Base-by-base conservation (phyloP, 345 rosid genomes). In the Eucalyptus pauciflora region DNA sequence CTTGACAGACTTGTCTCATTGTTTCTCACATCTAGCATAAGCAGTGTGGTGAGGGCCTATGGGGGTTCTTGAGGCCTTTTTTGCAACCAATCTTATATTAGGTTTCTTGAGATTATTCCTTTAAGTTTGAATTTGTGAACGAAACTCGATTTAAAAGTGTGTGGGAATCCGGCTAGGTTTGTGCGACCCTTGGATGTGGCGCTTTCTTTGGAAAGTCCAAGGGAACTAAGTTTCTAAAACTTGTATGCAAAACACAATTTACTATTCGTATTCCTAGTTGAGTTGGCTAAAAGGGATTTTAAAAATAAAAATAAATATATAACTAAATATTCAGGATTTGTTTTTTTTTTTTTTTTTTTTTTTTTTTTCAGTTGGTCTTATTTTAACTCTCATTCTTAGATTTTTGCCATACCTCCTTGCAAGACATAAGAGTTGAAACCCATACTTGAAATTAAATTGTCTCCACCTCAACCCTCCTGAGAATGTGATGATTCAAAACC, bases 331-430 rank as follows among this genome's bases (percentile, higher is more conserved):
- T 33, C 37, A 33, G 37, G 37, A 33, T 33, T 33, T 33, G 33
- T 3, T 33, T 50, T 50, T 8, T 2, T 33, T 33, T 2, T 33
- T 33, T 0, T 14, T 15, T 15, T 33, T 0, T 14, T 15, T 15
- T 50, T 52, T 18, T 52, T 4, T 4, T 33, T 33, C 37, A 33
- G 37, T 33, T 33, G 37, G 37, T 33, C 37, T 33, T 33, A 33
- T 33, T 33, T 33, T 33, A 33, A 33, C 37, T 33, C 37, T 33
- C 3, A 33, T 33, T 33, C 37, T 33, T 33, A 33, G 37, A 33
- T 33, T 33, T 33, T 33, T 33, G 37, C 37, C 3, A 33, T 33
- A 33, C 37, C 37, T 33, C 37, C 37, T 33, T 33, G 37, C 37
- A 33, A 33, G 37, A 33, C 37, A 33, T 33, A 33, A 33, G 37